Base-by-base conservation (phyloP, 2,329 filamentous ascomycete species). In the Claviceps cyperi region DNA sequence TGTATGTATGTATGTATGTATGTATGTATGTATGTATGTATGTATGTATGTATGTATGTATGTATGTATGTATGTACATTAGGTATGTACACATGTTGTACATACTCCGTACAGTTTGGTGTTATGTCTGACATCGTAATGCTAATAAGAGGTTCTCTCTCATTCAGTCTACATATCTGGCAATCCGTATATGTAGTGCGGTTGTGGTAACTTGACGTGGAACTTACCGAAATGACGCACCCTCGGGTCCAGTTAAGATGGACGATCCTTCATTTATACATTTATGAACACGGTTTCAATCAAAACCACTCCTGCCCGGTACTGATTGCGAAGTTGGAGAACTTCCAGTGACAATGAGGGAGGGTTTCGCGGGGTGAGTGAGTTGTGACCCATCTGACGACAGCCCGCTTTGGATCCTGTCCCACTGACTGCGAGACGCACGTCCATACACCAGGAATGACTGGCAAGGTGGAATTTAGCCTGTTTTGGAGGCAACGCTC, bases 141-240 rank as follows among this genome's bases (percentile, higher is more conserved):
- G 28, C 28, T 28, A 9, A 28, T 28, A 9, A 28, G 28, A 28
- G 28, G 9, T 28, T 28, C 9, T 9, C 28, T 28, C 28, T 28
- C 8, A 28, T 28, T 28, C 37, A 38, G 14, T 38, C 37, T 38
- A 9, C n/a, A n/a, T n/a, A n/a, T 39, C n/a, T 39, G 37, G 37
- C 6, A 9, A 8, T 39, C 5, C 37, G 6, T 22, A 22, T 22
- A 22, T 19, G 7, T 40, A 19, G n/a, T 40, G 38, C 19, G 3
- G 8, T 9, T 9, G 17, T 19, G 8, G 9, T 13, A 8, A 15
- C 19, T 19, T 40, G n/a, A 4, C 6, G 11, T 45, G 19, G 22
- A 41, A 37, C 22, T 41, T 51, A n/a, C 46, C 46, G 46, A 17
- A 38, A 46, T 50, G 43, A 46, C 49, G 41, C 38, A 24, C 22